Percentiles rank a stretch among this genome's conserved stretches.
Evolutionary conservation across 441 rosid species (phyloP).

Genomic region (Manihot esculenta): DNA sequence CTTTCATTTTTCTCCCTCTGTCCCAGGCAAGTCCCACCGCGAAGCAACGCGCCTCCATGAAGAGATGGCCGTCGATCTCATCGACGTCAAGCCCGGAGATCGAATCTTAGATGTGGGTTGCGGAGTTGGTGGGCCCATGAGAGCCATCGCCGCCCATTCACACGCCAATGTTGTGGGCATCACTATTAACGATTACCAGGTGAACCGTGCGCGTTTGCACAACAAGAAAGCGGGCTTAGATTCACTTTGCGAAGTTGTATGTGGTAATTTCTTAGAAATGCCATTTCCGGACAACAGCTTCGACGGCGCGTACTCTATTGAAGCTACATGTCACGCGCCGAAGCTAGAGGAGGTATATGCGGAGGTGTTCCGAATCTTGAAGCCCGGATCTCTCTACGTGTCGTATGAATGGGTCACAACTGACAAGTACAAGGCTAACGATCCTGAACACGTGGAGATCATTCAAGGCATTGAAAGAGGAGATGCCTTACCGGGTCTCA

Average conservation of each 20-base stretch:
- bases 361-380: slow-evolving; percentile 72
- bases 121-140: slow-evolving; percentile 96
- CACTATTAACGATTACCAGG: slow-evolving; percentile 95
- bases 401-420: slow-evolving; percentile 97
- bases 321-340: slow-evolving; percentile 97
- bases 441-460: slow-evolving; percentile 63
- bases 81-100: slow-evolving; percentile 51
- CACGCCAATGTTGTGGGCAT: slow-evolving; percentile 80
- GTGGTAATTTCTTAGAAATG: slow-evolving; percentile 84
- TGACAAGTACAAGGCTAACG: slow-evolving; percentile 43
- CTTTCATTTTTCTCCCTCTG: slow-evolving; percentile 82
- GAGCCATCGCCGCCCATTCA: slow-evolving; percentile 88
- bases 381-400: slow-evolving; percentile 75
- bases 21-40: slow-evolving; percentile 66
- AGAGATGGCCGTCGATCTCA: slow-evolving; percentile 74
- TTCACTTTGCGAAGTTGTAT: slow-evolving; percentile 69
- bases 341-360: slow-evolving; percentile 72
- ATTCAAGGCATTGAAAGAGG: slow-evolving; percentile 90
- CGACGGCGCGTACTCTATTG: slow-evolving; percentile 95
- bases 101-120: slow-evolving; percentile 82
- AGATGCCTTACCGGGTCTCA: slow-evolving; percentile 77
- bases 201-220: slow-evolving; percentile 68
- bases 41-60: slow-evolving; percentile 86
- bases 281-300: slow-evolving; percentile 67
- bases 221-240: slow-evolving; percentile 86